These are phyloP conservation scores for Xylona heveae DNA, from an alignment of 495 filamentous ascomycete species.

Conservation along the genomic window DNA sequence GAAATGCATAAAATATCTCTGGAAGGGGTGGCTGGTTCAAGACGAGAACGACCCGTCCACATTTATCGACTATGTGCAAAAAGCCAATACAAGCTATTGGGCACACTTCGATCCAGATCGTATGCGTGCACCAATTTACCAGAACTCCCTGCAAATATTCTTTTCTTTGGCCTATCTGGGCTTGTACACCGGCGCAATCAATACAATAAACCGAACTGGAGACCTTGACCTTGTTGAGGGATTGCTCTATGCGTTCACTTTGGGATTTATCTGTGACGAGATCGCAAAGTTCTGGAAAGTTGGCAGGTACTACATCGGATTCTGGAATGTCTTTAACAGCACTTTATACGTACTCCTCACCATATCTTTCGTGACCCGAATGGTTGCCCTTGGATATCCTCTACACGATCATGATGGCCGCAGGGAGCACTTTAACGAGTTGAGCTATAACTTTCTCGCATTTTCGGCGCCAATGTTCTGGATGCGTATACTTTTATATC, in stretches of 20 bases:
- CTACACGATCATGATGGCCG: conserved; percentile 19
- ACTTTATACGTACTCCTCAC: conserved; percentile 58
- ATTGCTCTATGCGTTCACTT: conserved; percentile 73
- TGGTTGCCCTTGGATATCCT: conserved; percentile 52
- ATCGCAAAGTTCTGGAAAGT: conserved; percentile 77
- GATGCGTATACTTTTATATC: conserved; percentile 77
- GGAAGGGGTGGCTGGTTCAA: conserved; percentile 91
- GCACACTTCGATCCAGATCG: conserved; percentile 79
- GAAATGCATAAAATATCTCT: conserved; percentile 77
- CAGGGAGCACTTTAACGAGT: conserved; percentile 46
- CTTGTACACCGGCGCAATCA: conserved; percentile 79
- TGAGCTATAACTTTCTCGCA: conserved; percentile 83
- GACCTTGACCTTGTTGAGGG: conserved; percentile 73
- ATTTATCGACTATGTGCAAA: conserved; percentile 66
- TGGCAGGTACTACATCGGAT: conserved; percentile 67
- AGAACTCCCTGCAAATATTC: conserved; percentile 72
- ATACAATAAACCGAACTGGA: conserved; percentile 60
- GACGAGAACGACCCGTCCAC: conserved; percentile 70
- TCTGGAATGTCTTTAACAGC: conserved; percentile 90
- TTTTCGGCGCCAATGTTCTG: conserved; percentile 95
- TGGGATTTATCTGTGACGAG: conserved; percentile 87
- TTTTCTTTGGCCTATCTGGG: conserved; percentile 65
- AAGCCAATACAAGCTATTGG: conserved; percentile 51
- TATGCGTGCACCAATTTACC: conserved; percentile 79
- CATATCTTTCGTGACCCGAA: conserved; percentile 52